Conservation (phyloP, 1,139 yeast genomes). For the Saccharomyces hybrid region DNA sequence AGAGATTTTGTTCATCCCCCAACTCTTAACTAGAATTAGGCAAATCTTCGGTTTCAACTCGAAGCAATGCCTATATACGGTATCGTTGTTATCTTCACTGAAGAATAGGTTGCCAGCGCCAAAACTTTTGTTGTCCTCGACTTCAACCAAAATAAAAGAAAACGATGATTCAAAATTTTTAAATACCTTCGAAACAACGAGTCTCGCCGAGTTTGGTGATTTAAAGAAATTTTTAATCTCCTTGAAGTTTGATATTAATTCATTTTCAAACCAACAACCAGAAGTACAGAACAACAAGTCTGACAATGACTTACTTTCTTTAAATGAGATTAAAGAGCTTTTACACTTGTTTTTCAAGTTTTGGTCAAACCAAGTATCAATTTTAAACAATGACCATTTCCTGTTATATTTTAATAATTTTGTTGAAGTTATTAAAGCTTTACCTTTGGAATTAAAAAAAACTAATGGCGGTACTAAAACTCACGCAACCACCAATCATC, state of each 20-base stretch:
- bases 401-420: constrained; percentile 49
- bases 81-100: constrained; percentile 59
- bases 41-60: constrained; percentile 64
- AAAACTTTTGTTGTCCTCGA: constrained; percentile 17
- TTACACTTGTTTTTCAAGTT: constrained; percentile 53
- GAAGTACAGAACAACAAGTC: not conserved
- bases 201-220: constrained; percentile 27
- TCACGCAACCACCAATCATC: constrained; percentile 29
- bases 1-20: constrained; percentile 67
- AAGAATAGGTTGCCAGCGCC: constrained; percentile 55
- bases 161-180: constrained; percentile 5
- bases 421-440: constrained; percentile 37
- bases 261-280: not conserved
- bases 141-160: constrained; percentile 44
- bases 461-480: constrained; percentile 20
- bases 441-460: constrained; percentile 9
- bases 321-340: constrained; percentile 27
- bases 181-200: constrained; percentile 13
- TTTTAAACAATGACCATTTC: constrained; percentile 59
- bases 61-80: constrained; percentile 58
- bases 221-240: constrained; percentile 19
- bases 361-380: constrained; percentile 69
- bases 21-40: constrained; percentile 58
- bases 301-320: constrained; percentile 8
- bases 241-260: constrained; percentile 18